Conservation (phyloP, 2,329 filamentous ascomycete genomes). For the Blastomyces parvus region DNA sequence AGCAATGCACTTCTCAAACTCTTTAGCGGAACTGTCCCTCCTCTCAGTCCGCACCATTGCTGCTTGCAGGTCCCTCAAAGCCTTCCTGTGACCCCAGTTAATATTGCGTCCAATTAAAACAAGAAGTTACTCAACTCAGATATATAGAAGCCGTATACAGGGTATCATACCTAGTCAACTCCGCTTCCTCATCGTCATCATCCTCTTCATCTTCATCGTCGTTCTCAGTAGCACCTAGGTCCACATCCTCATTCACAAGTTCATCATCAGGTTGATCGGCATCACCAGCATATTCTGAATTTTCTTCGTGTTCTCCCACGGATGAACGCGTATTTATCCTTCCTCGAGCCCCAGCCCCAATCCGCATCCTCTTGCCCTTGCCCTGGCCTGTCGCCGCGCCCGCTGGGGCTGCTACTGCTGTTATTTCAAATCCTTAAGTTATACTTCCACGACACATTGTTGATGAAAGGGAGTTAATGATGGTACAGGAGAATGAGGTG, state of each 20-base stretch:
- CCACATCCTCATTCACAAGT: background rate
- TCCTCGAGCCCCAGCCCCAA: background rate
- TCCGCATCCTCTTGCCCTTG: background rate
- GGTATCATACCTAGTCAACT: conserved; percentile 12
- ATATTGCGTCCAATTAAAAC: background rate
- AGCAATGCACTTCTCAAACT: conserved; percentile 15
- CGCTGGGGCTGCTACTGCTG: background rate
- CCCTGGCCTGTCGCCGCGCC: background rate
- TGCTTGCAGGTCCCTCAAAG: conserved; percentile 14
- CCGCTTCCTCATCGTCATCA: conserved; percentile 9
- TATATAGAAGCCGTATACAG: background rate
- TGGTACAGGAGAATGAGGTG: background rate
- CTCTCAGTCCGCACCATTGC: conserved; percentile 14
- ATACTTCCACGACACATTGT: background rate
- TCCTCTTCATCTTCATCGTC: conserved; percentile 4
- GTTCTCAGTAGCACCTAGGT: background rate
- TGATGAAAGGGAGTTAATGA: no score
- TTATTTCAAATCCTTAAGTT: background rate
- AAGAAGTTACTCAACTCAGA: background rate
- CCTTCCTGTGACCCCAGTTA: conserved; percentile 8
- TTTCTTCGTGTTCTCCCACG: background rate
- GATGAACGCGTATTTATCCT: background rate
- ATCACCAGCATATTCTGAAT: background rate
- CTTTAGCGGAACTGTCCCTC: conserved; percentile 15
- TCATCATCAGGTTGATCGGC: background rate